These are phyloP conservation scores for Ceratocystis alfenasii DNA, from an alignment of 2,329 filamentous ascomycete species.

Conservation along the genomic window DNA sequence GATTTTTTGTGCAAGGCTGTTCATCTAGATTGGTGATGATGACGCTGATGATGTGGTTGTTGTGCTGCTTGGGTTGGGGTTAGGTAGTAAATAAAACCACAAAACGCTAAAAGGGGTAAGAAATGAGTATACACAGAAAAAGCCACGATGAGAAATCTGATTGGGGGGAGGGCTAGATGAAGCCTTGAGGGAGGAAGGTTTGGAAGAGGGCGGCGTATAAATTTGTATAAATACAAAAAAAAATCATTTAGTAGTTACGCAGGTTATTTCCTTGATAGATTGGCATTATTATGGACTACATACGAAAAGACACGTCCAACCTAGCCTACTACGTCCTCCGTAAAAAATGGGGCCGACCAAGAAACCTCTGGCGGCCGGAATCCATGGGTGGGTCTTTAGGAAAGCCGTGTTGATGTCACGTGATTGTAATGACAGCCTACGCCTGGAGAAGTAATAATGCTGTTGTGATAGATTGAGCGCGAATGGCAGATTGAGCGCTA, in stretches of 20 bases:
- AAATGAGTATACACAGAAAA: background rate
- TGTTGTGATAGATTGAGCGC: no score
- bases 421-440: background rate
- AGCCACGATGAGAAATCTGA: background rate
- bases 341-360: conserved; percentile 4
- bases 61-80: background rate
- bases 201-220: background rate
- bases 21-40: background rate
- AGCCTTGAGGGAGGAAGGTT: background rate
- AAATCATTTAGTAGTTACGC: background rate
- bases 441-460: no score
- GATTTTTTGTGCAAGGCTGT: background rate
- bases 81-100: background rate
- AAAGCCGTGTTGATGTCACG: background rate
- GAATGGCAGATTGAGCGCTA: no score
- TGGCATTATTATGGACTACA: background rate
- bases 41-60: background rate
- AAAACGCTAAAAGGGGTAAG: background rate
- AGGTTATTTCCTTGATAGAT: background rate
- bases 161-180: background rate
- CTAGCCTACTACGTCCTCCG: background rate
- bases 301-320: conserved; percentile 1
- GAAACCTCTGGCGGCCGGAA: background rate
- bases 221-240: background rate
- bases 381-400: background rate